These are phyloP conservation scores for Aureobasidium sp. DNA, from an alignment of 2,329 filamentous ascomycete species.

Conservation along the genomic window DNA sequence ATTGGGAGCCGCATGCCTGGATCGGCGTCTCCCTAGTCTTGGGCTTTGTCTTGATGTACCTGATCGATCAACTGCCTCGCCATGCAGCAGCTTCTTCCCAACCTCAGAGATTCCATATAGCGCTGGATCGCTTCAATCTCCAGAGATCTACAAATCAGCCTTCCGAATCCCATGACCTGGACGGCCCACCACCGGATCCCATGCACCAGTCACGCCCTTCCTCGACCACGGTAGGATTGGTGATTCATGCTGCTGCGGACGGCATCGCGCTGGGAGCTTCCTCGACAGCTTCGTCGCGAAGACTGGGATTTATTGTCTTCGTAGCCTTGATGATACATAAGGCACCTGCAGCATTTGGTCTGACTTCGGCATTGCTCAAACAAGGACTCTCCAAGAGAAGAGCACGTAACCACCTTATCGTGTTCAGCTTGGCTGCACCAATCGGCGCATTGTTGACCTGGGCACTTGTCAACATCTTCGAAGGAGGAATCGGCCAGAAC, in stretches of 20 bases:
- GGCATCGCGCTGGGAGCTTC: conserved; percentile 94
- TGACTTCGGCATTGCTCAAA: conserved; percentile 83
- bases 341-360: conserved; percentile 86
- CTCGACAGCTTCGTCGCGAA: conserved; percentile 54
- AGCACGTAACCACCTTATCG: conserved; percentile 72
- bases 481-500: conserved; percentile 49
- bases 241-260: conserved; percentile 91
- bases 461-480: conserved; percentile 65
- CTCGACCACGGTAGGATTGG: conserved; percentile 72
- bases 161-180: conserved; percentile 15
- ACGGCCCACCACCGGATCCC: conserved; percentile 32
- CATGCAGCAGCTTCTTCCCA: conserved; percentile 51
- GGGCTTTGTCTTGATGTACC: conserved; percentile 94
- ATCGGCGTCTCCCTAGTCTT: conserved; percentile 79
- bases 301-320: conserved; percentile 85
- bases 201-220: conserved; percentile 25
- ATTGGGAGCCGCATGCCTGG: conserved; percentile 58
- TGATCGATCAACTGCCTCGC: conserved; percentile 77
- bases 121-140: conserved; percentile 49
- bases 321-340: conserved; percentile 97
- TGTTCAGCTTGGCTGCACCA: conserved; percentile 88
- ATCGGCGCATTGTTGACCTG: conserved; percentile 78
- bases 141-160: conserved; percentile 7
- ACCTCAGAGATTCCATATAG: conserved; percentile 73
- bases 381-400: conserved; percentile 83